Percentiles rank a stretch among this genome's conserved stretches.
phyloP scores from a whole-genome alignment of 129 eudicot species.

The Glebionis coronaria region DNA sequence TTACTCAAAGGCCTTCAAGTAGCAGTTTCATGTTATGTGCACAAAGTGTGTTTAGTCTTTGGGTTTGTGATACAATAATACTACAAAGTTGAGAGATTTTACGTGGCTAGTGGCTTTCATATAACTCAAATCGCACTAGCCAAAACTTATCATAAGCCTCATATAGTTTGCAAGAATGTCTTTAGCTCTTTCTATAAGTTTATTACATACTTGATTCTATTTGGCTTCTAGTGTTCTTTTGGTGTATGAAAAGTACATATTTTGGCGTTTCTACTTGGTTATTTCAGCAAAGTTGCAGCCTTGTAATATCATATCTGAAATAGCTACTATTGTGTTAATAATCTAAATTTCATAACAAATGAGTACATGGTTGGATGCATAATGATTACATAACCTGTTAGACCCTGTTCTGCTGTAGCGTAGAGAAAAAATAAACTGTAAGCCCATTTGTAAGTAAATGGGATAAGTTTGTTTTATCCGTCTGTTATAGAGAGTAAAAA shows the following conservation, averaged over 20 bases:
- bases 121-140: neutral
- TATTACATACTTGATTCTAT: neutral
- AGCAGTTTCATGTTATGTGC: neutral
- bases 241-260: neutral
- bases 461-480: neutral
- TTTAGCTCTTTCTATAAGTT: too few relatives aligned
- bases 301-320: neutral
- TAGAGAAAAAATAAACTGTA: neutral
- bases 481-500: neutral
- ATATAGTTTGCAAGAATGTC: neutral
- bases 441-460: neutral
- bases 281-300: neutral
- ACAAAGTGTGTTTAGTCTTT: constrained; percentile 2
- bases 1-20: too few relatives aligned
- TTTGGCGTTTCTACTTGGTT: constrained; percentile 17
- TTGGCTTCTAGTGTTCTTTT: constrained; percentile 20
- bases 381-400: too few relatives aligned
- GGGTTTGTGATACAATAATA: too few relatives aligned
- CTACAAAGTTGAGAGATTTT: constrained; percentile 3
- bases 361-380: too few relatives aligned
- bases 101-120: neutral
- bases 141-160: neutral
- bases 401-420: too few relatives aligned
- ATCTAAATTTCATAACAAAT: too few relatives aligned
- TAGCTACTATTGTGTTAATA: too few relatives aligned